These are phyloP conservation scores for Amphicarpaea edgeworthii DNA, from an alignment of 306 rosid genomes.

Conservation along the genomic window DNA sequence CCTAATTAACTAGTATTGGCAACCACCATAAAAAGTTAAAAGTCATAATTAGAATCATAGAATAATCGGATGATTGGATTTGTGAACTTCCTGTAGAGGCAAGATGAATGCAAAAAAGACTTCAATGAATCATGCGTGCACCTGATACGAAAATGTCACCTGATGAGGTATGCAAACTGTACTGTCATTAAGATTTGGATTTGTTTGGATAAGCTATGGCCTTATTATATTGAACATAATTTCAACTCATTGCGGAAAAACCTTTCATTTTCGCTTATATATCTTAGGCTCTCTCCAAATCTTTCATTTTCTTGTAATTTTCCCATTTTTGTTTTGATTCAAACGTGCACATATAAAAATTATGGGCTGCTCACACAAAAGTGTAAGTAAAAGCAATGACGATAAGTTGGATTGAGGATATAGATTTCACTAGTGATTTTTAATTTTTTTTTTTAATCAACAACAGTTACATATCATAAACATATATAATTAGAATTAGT, in stretches of 20 bases:
- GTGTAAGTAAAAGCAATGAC: no score
- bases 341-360: not conserved
- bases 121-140: slow-evolving; percentile 28
- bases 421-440: no score
- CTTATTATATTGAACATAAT: not conserved
- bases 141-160: slow-evolving; percentile 27
- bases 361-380: no score
- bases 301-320: slow-evolving; percentile 7
- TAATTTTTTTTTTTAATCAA: no score
- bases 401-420: no score
- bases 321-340: slow-evolving; percentile 5
- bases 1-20: not conserved
- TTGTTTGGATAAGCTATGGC: not conserved
- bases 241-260: not conserved
- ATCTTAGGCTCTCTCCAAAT: not conserved
- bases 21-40: not conserved
- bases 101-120: slow-evolving; percentile 19
- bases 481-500: no score
- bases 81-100: not conserved
- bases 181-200: not conserved
- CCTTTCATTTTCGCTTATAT: not conserved
- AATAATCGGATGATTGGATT: slow-evolving; percentile 10
- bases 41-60: not conserved
- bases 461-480: no score
- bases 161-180: not conserved